Conservation (phyloP, 768 basidiomycete species). For the Auricularia sp. region DNA sequence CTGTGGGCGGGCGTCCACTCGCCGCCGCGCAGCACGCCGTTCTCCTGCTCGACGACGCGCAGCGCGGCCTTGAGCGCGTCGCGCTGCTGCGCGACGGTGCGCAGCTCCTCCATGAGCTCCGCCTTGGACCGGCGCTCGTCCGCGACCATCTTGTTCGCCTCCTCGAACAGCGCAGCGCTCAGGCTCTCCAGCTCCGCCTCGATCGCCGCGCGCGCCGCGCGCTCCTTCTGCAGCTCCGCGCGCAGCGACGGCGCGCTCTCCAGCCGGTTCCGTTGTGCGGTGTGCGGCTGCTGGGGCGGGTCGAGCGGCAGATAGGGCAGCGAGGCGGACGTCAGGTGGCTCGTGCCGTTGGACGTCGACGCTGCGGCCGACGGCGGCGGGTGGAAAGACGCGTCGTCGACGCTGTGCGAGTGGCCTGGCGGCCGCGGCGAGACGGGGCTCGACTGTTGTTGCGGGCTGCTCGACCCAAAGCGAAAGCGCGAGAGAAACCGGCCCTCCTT, state of each 20-base stretch:
- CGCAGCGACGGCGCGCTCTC: constrained; percentile 13
- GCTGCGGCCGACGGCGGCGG: constrained; percentile 4
- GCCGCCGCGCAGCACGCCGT: not conserved
- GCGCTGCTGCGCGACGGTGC: constrained; percentile 41
- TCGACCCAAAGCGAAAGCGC: not conserved
- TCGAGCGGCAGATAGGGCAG: constrained; percentile 29
- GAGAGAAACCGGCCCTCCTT: not conserved
- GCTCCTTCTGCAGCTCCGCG: constrained; percentile 39
- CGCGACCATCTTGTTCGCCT: constrained; percentile 88
- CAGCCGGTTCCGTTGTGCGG: constrained; percentile 25
- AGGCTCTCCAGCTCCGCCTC: constrained; percentile 72
- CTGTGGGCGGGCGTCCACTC: not conserved
- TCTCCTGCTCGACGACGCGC: constrained; percentile 43
- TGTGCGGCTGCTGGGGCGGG: constrained; percentile 30
- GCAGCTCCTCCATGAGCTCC: constrained; percentile 65
- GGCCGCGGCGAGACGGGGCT: constrained; percentile 9
- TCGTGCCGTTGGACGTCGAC: not conserved
- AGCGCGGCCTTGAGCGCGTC: constrained; percentile 59
- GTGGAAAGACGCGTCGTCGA: constrained; percentile 10
- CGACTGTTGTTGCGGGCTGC: constrained; percentile 8
- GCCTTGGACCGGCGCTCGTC: constrained; percentile 62
- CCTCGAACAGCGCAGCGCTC: constrained; percentile 78
- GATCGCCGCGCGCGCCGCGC: constrained; percentile 49
- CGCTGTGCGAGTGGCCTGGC: constrained; percentile 10
- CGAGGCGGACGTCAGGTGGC: constrained; percentile 28